Conservation (phyloP, 495 filamentous ascomycete genomes). For the Penicillium cosmopolitanum region DNA sequence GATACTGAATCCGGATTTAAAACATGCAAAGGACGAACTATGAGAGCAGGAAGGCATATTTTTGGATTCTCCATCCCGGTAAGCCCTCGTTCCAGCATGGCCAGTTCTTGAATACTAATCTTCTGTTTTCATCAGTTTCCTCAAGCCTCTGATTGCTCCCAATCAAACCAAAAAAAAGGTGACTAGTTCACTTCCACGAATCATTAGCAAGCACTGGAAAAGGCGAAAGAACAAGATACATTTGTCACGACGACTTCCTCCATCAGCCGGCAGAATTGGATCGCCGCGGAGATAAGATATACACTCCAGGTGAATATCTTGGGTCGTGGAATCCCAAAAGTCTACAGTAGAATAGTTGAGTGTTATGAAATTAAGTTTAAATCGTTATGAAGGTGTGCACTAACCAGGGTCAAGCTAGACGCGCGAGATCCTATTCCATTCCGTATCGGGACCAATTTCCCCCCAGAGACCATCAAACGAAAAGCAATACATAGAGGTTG, state of each 20-base stretch:
- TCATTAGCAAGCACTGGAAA: background rate
- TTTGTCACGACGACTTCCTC: constrained; percentile 21
- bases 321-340: background rate
- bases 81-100: background rate
- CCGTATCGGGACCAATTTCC: background rate
- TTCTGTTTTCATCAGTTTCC: background rate
- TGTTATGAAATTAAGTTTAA: too few relatives aligned
- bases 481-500: background rate
- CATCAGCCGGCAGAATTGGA: constrained; percentile 9
- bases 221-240: constrained; percentile 3
- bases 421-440: background rate
- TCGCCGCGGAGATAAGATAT: constrained; percentile 16
- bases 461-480: background rate
- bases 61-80: background rate
- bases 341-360: background rate
- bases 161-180: background rate
- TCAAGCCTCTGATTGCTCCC: background rate
- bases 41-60: background rate
- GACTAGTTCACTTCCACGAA: background rate
- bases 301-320: background rate
- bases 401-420: background rate
- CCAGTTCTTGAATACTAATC: background rate
- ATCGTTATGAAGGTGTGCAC: background rate
- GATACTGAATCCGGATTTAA: background rate
- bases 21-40: background rate